Percentiles rank a stretch among this genome's conserved stretches.
These are phyloP conservation scores for Herpetomonas tarakana DNA, from an alignment of 208 protist genomes.

Conservation along the genomic window DNA sequence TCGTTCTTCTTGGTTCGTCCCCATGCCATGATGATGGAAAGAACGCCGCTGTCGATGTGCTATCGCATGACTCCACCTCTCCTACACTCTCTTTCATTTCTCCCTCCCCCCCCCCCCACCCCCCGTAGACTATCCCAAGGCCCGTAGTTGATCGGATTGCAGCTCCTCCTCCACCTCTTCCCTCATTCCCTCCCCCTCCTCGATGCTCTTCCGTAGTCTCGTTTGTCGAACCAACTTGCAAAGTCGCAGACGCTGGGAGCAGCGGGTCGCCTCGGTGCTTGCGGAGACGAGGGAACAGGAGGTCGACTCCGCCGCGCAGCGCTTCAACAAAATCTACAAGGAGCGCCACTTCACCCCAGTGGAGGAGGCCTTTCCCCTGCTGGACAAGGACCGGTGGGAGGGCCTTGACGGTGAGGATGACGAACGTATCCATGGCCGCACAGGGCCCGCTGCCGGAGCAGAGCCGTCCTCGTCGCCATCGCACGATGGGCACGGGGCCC, in stretches of 20 bases:
- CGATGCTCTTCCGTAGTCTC: conserved; percentile 4
- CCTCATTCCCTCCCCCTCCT: conserved; percentile 4
- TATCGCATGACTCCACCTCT: too few relatives aligned
- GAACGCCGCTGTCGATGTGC: too few relatives aligned
- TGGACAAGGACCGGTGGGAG: conserved; percentile 34
- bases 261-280: conserved; percentile 75
- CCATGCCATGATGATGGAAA: too few relatives aligned
- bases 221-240: conserved; percentile 34
- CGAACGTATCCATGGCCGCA: too few relatives aligned
- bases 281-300: conserved; percentile 48
- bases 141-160: too few relatives aligned
- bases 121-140: too few relatives aligned
- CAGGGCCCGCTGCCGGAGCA: not conserved
- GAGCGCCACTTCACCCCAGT: conserved; percentile 81
- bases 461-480: not conserved
- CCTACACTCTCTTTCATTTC: too few relatives aligned
- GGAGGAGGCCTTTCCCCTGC: conserved; percentile 74
- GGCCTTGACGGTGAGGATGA: conserved; percentile 13
- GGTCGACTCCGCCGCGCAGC: conserved; percentile 60
- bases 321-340: conserved; percentile 84
- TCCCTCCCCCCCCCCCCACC: too few relatives aligned
- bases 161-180: too few relatives aligned
- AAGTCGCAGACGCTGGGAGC: conserved; percentile 82
- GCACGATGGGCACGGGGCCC: not conserved
- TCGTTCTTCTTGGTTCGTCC: too few relatives aligned